Conservation (phyloP, 164 flowering plant species). For the Aristolochia fimbriata region DNA sequence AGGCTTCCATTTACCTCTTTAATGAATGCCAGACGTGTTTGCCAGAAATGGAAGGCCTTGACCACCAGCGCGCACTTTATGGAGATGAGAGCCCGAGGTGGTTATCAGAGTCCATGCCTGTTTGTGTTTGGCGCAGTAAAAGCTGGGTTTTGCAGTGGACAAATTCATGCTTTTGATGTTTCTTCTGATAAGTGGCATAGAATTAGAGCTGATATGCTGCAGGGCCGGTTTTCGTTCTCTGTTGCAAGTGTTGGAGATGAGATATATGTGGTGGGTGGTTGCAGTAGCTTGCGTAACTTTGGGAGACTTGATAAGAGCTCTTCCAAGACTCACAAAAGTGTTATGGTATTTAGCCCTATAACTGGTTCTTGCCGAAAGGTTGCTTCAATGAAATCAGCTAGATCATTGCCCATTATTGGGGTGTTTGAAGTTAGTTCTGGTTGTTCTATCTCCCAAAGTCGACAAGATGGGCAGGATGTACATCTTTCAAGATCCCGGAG, state of each 20-base stretch:
- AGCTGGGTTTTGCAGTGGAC: slow-evolving; percentile 76
- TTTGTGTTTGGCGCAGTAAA: slow-evolving; percentile 83
- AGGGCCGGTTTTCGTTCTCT: slow-evolving; percentile 80
- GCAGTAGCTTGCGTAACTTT: slow-evolving; percentile 75
- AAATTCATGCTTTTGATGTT: slow-evolving; percentile 73
- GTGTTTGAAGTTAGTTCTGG: slow-evolving; percentile 49
- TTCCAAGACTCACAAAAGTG: slow-evolving; percentile 76
- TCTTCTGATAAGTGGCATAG: slow-evolving; percentile 66
- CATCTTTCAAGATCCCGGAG: slow-evolving; percentile 49
- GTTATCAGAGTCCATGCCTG: slow-evolving; percentile 67
- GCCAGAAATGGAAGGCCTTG: slow-evolving; percentile 79
- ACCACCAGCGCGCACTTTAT: slow-evolving; percentile 57
- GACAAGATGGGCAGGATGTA: slow-evolving; percentile 46
- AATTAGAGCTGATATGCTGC: slow-evolving; percentile 53
- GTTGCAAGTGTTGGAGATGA: slow-evolving; percentile 59
- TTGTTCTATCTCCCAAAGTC: slow-evolving; percentile 30
- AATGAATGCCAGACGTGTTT: slow-evolving; percentile 87
- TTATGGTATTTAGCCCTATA: slow-evolving; percentile 57
- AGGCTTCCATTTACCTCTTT: slow-evolving; percentile 76
- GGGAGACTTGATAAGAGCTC: slow-evolving; percentile 78
- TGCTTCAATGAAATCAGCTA: slow-evolving; percentile 72
- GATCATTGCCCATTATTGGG: slow-evolving; percentile 80
- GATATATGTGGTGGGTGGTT: slow-evolving; percentile 78
- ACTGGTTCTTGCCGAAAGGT: slow-evolving; percentile 70
- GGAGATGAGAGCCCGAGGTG: slow-evolving; percentile 59